Evolutionary conservation across 148 eudicot genomes (phyloP).

Genomic region (Tetragonia tetragonoides): DNA sequence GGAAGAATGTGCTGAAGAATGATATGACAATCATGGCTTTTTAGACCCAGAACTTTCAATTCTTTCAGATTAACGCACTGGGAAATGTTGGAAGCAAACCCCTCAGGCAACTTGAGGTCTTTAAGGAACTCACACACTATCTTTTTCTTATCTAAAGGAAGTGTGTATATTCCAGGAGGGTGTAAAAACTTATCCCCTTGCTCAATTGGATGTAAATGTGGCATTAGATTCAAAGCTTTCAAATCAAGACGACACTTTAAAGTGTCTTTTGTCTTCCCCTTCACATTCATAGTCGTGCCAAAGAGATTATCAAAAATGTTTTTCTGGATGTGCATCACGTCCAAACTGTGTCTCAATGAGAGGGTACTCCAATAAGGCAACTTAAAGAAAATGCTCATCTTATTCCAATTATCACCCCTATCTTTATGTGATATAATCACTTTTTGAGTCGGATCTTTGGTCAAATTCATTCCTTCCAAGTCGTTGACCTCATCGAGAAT

Average conservation of each 20-base stretch:
- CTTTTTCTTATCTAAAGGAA: neutral
- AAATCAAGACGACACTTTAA: neutral
- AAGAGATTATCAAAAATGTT: constrained; percentile 10
- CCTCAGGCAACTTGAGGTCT: constrained; percentile 5
- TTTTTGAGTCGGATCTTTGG: neutral
- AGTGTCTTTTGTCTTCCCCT: constrained; percentile 13
- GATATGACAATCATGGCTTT: constrained; percentile 16
- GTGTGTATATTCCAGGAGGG: neutral
- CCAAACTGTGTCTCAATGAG: neutral
- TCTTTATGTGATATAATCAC: neutral
- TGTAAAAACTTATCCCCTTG: neutral
- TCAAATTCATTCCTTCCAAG: neutral
- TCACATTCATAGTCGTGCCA: constrained; percentile 3
- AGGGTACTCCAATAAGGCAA: constrained; percentile 9
- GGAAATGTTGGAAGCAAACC: constrained; percentile 9
- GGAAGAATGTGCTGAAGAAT: constrained; percentile 10
- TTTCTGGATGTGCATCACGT: constrained; percentile 16
- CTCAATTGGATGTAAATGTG: neutral
- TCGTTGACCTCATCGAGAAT: neutral
- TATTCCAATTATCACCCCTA: constrained; percentile 13
- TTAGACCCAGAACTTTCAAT: neutral
- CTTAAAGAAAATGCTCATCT: neutral
- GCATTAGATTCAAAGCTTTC: neutral
- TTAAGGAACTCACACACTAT: constrained; percentile 6
- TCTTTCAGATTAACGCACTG: constrained; percentile 2